Conservation (phyloP, 768 basidiomycete genomes). For the Chlorophyllum brunneum region DNA sequence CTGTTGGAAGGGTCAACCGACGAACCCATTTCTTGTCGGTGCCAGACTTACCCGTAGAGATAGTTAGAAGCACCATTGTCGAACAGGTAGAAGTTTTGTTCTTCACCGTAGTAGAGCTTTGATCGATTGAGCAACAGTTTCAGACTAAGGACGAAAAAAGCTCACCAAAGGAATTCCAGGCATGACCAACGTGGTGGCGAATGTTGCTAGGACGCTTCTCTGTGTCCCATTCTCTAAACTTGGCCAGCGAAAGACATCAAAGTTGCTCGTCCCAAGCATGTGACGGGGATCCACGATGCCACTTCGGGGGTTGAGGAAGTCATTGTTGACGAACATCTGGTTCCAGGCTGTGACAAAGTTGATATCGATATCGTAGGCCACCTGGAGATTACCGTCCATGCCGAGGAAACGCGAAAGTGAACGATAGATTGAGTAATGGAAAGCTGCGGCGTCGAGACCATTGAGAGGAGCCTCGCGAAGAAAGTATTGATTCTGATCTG, state of each 20-base stretch:
- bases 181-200: slow-evolving; percentile 77
- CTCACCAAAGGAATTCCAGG: slow-evolving; percentile 80
- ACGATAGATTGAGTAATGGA: slow-evolving; percentile 95
- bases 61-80: slow-evolving; percentile 92
- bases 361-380: slow-evolving; percentile 78
- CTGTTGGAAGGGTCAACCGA: slow-evolving; percentile 31
- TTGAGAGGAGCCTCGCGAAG: slow-evolving; percentile 60
- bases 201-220: slow-evolving; percentile 70
- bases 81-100: slow-evolving; percentile 84
- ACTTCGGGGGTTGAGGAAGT: slow-evolving; percentile 72
- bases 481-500: slow-evolving; percentile 67
- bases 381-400: slow-evolving; percentile 93
- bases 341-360: slow-evolving; percentile 93
- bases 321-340: slow-evolving; percentile 84
- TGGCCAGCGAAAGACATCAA: slow-evolving; percentile 94
- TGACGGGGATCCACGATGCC: slow-evolving; percentile 76
- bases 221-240: slow-evolving; percentile 82
- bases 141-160: slow-evolving; percentile 5
- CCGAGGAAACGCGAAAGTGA: slow-evolving; percentile 82
- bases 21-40: not conserved
- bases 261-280: slow-evolving; percentile 91
- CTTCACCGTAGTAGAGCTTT: slow-evolving; percentile 86
- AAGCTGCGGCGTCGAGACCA: slow-evolving; percentile 76
- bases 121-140: slow-evolving; percentile 4
- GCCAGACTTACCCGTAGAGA: slow-evolving; percentile 66